phyloP scores from a whole-genome alignment of 257 asterid genomes.

The Capsicum rhomboideum region DNA sequence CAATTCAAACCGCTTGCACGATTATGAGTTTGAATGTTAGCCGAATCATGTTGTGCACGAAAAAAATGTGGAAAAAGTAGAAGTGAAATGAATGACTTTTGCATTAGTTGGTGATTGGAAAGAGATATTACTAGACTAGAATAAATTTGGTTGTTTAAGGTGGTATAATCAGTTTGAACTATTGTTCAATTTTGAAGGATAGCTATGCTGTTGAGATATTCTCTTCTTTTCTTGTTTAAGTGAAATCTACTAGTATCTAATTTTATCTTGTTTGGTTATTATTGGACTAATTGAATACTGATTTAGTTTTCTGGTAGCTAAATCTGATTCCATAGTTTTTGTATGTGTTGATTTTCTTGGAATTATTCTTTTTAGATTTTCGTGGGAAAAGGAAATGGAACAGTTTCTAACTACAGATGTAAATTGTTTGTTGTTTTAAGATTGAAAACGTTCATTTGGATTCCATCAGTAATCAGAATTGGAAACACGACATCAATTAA shows the following conservation, averaged over 20 bases:
- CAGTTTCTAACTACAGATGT: neutral
- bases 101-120: neutral
- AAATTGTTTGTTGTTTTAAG: neutral
- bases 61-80: neutral
- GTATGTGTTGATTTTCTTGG: neutral
- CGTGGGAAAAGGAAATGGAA: neutral
- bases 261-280: neutral
- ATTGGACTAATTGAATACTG: neutral
- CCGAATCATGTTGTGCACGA: too few species aligned
- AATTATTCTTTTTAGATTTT: neutral
- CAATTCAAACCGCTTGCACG: neutral
- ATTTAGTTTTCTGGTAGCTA: neutral
- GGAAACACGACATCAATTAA: neutral
- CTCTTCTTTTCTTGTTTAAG: neutral
- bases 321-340: neutral
- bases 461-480: neutral
- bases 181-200: neutral
- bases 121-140: neutral
- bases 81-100: neutral
- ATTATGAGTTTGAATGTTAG: too few species aligned
- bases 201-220: neutral
- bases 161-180: neutral
- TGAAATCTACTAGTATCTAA: neutral
- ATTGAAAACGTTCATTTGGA: neutral
- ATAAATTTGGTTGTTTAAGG: neutral